These are phyloP conservation scores for Umbelopsis sp. DNA, from an alignment of 192 early-diverging fungal genomes.

Conservation along the genomic window DNA sequence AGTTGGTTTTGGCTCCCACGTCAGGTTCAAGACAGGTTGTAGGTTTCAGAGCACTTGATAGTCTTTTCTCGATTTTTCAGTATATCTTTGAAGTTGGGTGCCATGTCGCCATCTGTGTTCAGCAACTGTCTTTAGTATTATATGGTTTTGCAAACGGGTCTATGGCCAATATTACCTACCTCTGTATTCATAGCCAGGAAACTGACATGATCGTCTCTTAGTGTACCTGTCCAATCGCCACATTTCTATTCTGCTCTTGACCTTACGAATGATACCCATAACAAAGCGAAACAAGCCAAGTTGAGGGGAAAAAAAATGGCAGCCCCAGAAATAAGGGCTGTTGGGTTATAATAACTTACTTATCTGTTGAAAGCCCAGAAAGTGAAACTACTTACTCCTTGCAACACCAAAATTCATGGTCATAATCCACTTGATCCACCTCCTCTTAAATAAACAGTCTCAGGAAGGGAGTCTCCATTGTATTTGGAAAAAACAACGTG, in stretches of 20 bases:
- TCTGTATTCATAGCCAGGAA: slow-evolving; percentile 26
- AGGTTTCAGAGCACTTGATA: slow-evolving; percentile 29
- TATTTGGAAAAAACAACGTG: too few relatives aligned
- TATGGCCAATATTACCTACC: not conserved
- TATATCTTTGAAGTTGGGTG: not conserved
- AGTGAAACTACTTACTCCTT: too few relatives aligned
- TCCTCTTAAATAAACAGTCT: too few relatives aligned
- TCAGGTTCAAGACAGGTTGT: slow-evolving; percentile 10
- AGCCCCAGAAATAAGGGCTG: not conserved
- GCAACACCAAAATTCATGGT: too few relatives aligned
- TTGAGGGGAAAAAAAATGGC: not conserved
- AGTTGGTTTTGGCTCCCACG: slow-evolving; percentile 9
- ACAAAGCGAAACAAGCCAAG: not conserved
- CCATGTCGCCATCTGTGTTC: not conserved
- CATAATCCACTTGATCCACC: too few relatives aligned
- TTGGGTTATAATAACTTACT: too few relatives aligned
- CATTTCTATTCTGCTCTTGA: slow-evolving; percentile 23
- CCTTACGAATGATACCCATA: slow-evolving; percentile 26
- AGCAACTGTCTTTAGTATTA: not conserved
- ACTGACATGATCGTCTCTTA: slow-evolving; percentile 22
- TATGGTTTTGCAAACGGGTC: too few relatives aligned
- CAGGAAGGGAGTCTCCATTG: too few relatives aligned
- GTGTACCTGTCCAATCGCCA: slow-evolving; percentile 33
- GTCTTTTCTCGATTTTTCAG: not conserved
- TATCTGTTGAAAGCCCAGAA: too few relatives aligned